A percentile compares a stretch with the other conserved stretches of the same genome.
phyloP scores from a whole-genome alignment of 2,329 filamentous ascomycete species.

The Achaetomium macrosporum region DNA sequence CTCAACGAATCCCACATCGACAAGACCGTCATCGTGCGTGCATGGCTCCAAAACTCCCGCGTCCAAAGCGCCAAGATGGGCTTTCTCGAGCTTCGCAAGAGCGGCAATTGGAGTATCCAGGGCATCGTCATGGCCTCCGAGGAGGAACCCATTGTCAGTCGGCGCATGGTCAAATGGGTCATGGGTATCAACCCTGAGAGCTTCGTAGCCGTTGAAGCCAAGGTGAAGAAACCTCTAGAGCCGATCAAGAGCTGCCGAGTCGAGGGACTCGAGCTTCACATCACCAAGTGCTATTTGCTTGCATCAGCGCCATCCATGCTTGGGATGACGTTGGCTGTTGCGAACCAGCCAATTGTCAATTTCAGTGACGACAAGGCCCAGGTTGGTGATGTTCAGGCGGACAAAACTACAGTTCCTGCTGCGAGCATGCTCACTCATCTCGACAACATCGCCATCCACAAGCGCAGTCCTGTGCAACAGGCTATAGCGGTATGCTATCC shows the following conservation, averaged over 20 bases:
- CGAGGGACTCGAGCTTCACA: slow-evolving; percentile 76
- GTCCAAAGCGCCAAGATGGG: slow-evolving; percentile 87
- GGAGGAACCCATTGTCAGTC: slow-evolving; percentile 60
- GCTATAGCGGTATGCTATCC: no score
- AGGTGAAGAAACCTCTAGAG: slow-evolving; percentile 74
- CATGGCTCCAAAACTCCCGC: slow-evolving; percentile 79
- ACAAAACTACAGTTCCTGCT: slow-evolving; percentile 63
- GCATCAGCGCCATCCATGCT: slow-evolving; percentile 55
- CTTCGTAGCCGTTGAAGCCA: slow-evolving; percentile 73
- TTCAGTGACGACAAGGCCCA: slow-evolving; percentile 52
- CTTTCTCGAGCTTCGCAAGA: slow-evolving; percentile 79
- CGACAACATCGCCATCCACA: slow-evolving; percentile 88
- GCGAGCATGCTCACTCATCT: slow-evolving; percentile 80
- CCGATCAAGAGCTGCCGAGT: slow-evolving; percentile 85
- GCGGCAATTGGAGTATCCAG: slow-evolving; percentile 72
- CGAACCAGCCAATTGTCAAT: slow-evolving; percentile 50
- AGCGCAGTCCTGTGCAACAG: slow-evolving; percentile 85
- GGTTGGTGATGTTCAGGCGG: slow-evolving; percentile 30
- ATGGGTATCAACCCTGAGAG: slow-evolving; percentile 70
- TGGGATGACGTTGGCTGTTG: slow-evolving; percentile 51
- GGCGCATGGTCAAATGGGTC: slow-evolving; percentile 94
- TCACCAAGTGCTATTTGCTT: slow-evolving; percentile 77
- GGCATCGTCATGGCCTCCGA: slow-evolving; percentile 66
- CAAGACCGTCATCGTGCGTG: slow-evolving; percentile 69
- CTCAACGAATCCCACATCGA: slow-evolving; percentile 61